phyloP scores from a whole-genome alignment of 306 rosid genomes.

The Pyrus pyrifolia region DNA sequence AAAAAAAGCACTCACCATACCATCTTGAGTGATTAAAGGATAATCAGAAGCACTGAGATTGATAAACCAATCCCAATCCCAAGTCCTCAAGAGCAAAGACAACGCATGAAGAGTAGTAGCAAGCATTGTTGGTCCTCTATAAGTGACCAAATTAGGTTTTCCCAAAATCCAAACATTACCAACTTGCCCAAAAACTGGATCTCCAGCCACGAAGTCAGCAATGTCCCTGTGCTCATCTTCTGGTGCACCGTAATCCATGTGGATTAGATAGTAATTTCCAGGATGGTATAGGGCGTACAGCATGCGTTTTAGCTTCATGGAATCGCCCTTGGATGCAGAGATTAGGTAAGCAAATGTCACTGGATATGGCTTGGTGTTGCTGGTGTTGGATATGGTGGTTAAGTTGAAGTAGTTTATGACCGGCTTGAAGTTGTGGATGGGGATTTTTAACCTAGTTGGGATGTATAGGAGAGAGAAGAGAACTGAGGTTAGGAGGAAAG shows the following conservation, averaged over 20 bases:
- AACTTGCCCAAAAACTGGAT: slow-evolving; percentile 50
- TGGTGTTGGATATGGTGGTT: slow-evolving; percentile 16
- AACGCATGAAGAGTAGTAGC: slow-evolving; percentile 84
- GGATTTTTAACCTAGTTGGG: slow-evolving; percentile 54
- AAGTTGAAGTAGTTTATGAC: slow-evolving; percentile 23
- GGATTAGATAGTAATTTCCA: slow-evolving; percentile 73
- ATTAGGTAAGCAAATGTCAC: slow-evolving; percentile 66
- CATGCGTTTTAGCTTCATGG: slow-evolving; percentile 47
- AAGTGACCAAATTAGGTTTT: slow-evolving; percentile 74
- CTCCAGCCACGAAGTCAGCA: slow-evolving; percentile 41
- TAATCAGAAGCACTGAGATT: slow-evolving; percentile 96
- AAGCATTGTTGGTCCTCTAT: slow-evolving; percentile 94
- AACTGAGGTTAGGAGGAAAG: slow-evolving; percentile 42
- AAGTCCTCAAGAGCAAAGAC: slow-evolving; percentile 60
- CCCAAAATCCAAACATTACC: slow-evolving; percentile 86
- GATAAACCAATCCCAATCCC: slow-evolving; percentile 87
- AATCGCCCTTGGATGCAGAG: slow-evolving; percentile 79
- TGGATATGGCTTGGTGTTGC: slow-evolving; percentile 35
- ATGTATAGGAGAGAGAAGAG: slow-evolving; percentile 43
- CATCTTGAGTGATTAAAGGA: slow-evolving; percentile 91
- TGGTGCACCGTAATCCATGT: slow-evolving; percentile 69
- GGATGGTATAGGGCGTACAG: slow-evolving; percentile 70
- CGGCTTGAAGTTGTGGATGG: slow-evolving; percentile 36
- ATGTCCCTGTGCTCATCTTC: slow-evolving; percentile 45
- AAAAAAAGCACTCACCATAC: slow-evolving; percentile 79